Evolutionary conservation across 768 basidiomycete species (phyloP).

Genomic region (Xerocomellus dryophilus): DNA sequence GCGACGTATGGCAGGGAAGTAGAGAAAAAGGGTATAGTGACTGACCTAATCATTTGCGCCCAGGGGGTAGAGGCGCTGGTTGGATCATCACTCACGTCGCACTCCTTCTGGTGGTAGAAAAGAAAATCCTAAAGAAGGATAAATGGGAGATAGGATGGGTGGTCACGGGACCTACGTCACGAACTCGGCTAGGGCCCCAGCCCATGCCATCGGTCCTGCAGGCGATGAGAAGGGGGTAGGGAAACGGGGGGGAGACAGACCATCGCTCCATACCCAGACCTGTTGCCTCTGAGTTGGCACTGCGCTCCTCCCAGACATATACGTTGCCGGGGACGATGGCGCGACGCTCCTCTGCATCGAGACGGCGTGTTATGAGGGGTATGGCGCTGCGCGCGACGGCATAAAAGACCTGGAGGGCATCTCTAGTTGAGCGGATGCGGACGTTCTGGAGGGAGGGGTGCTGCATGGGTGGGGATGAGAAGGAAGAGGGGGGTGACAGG

Average conservation of each 20-base stretch:
- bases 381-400: conserved; percentile 66
- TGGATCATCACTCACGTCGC: conserved; percentile 39
- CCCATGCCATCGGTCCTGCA: conserved; percentile 66
- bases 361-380: conserved; percentile 74
- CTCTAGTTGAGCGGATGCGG: conserved; percentile 73
- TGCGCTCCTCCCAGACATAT: conserved; percentile 87
- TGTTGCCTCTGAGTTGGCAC: conserved; percentile 75
- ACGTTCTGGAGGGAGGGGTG: conserved; percentile 72
- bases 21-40: conserved; percentile 15
- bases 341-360: conserved; percentile 79
- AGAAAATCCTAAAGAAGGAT: conserved; percentile 44
- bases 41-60: conserved; percentile 71
- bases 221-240: background rate
- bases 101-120: conserved; percentile 53
- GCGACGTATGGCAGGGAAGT: background rate
- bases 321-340: conserved; percentile 74
- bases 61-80: conserved; percentile 59
- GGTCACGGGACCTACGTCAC: conserved; percentile 35
- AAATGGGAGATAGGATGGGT: background rate
- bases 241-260: conserved; percentile 33
- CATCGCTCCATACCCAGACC: conserved; percentile 87
- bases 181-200: conserved; percentile 79
- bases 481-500: conserved; percentile 12
- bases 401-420: conserved; percentile 79
- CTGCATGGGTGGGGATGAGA: conserved; percentile 52